These are phyloP conservation scores for Biscutella auriculata DNA, from an alignment of 441 rosid species.

Conservation along the genomic window DNA sequence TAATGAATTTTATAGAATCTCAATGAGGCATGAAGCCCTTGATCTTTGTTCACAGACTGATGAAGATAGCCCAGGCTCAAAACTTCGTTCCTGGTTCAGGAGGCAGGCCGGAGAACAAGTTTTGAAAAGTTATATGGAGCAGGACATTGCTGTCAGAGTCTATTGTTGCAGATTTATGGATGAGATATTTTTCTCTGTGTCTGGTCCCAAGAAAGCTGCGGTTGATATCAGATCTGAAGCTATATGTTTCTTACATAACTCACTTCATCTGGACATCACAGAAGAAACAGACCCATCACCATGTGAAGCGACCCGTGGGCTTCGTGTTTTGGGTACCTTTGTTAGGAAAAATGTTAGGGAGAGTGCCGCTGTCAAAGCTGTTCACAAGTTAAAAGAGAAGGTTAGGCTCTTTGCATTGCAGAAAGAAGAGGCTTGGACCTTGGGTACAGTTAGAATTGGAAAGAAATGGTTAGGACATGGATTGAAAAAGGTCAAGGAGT, in stretches of 20 bases:
- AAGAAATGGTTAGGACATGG: constrained; percentile 93
- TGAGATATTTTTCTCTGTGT: constrained; percentile 66
- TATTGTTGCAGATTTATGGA: constrained; percentile 75
- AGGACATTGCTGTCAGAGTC: constrained; percentile 33
- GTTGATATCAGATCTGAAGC: constrained; percentile 44
- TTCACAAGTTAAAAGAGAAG: constrained; percentile 86
- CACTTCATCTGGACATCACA: constrained; percentile 41
- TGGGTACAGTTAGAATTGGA: constrained; percentile 68
- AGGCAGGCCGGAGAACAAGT: constrained; percentile 54
- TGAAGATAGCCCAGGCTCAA: constrained; percentile 33
- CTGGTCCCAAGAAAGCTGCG: constrained; percentile 60
- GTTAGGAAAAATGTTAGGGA: constrained; percentile 47
- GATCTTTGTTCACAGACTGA: constrained; percentile 19
- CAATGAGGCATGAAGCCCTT: constrained; percentile 75
- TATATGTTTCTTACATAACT: constrained; percentile 34
- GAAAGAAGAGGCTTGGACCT: constrained; percentile 76
- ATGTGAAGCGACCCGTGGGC: constrained; percentile 34
- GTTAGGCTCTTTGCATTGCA: constrained; percentile 55
- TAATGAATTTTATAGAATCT: constrained; percentile 53
- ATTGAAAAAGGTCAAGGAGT: constrained; percentile 80
- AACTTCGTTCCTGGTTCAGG: constrained; percentile 76
- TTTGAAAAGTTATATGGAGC: constrained; percentile 3
- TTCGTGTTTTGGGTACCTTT: constrained; percentile 61
- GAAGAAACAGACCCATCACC: constrained; percentile 34
- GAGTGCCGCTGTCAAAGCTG: constrained; percentile 54